Percentiles rank a stretch among this genome's conserved stretches.
These are phyloP conservation scores for Bacidia gigantensis DNA, from an alignment of 495 filamentous ascomycete species.

Conservation along the genomic window DNA sequence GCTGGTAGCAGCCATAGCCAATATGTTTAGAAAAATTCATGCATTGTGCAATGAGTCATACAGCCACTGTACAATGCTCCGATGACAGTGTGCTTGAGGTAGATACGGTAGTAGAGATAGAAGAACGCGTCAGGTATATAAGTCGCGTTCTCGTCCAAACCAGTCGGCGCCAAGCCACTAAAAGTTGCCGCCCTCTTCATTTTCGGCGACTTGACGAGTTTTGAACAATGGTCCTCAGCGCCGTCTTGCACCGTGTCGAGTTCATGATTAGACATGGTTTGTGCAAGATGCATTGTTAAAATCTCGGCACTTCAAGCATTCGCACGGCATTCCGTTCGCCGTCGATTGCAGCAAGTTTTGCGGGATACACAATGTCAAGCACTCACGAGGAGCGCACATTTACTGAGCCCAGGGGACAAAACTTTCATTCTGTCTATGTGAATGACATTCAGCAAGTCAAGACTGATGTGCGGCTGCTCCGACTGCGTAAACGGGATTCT, in stretches of 20 bases:
- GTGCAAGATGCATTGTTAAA: not conserved
- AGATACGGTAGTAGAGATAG: not conserved
- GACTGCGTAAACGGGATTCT: slow-evolving; percentile 24
- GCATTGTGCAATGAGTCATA: not conserved
- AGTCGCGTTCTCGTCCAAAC: not conserved
- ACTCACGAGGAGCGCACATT: slow-evolving; percentile 53
- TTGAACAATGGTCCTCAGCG: no score
- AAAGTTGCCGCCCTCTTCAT: no score
- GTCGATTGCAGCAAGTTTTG: not conserved
- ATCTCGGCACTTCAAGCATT: not conserved
- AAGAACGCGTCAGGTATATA: not conserved
- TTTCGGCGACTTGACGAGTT: no score
- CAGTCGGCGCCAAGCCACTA: no score
- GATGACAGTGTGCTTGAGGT: not conserved
- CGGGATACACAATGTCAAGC: not conserved
- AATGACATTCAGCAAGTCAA: slow-evolving; percentile 35
- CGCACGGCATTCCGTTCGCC: not conserved
- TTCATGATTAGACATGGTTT: not conserved
- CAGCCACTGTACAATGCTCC: not conserved
- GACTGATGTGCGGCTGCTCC: slow-evolving; percentile 35
- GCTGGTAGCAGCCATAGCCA: slow-evolving; percentile 2
- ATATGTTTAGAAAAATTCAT: not conserved
- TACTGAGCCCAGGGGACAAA: slow-evolving; percentile 50
- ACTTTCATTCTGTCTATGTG: slow-evolving; percentile 36
- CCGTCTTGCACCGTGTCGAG: not conserved